phyloP scores from a whole-genome alignment of 768 basidiomycete species.

The Lentinula guzmanii region DNA sequence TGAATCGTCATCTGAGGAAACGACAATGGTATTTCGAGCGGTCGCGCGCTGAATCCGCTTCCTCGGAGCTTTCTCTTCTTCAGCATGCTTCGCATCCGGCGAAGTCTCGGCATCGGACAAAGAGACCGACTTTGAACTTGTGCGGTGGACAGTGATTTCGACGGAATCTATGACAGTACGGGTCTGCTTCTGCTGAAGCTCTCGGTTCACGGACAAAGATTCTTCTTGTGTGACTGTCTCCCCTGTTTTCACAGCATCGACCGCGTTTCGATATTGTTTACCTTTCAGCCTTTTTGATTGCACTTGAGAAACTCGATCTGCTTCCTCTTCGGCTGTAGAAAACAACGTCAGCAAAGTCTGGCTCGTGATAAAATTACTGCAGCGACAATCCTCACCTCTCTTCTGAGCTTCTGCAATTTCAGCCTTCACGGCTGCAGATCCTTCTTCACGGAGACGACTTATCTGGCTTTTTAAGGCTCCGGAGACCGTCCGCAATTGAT shows the following conservation, averaged over 20 bases:
- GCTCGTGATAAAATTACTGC: neutral
- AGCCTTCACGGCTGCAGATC: constrained; percentile 53
- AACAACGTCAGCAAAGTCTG: constrained; percentile 2
- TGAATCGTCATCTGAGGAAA: constrained; percentile 50
- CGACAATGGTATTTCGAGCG: constrained; percentile 33
- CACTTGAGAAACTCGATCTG: constrained; percentile 35
- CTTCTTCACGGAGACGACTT: constrained; percentile 59
- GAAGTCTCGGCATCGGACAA: constrained; percentile 23
- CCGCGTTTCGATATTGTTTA: constrained; percentile 63
- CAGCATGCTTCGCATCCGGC: constrained; percentile 27
- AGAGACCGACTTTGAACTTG: constrained; percentile 7
- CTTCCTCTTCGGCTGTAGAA: constrained; percentile 40
- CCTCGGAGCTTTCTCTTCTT: constrained; percentile 27
- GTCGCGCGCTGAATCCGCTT: constrained; percentile 35
- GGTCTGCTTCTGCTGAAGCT: neutral
- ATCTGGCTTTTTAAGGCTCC: constrained; percentile 58
- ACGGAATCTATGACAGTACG: constrained; percentile 5
- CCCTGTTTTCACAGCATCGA: constrained; percentile 18
- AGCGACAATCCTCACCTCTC: constrained; percentile 37
- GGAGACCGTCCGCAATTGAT: constrained; percentile 63
- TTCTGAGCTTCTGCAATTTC: constrained; percentile 60
- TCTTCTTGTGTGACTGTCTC: constrained; percentile 10
- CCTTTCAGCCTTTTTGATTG: constrained; percentile 70
- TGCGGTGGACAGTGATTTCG: constrained; percentile 6
- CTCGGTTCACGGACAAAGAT: constrained; percentile 6